These are phyloP conservation scores for Musa schizocarpa DNA, from an alignment of 176 grass and related monocot species.

Conservation along the genomic window DNA sequence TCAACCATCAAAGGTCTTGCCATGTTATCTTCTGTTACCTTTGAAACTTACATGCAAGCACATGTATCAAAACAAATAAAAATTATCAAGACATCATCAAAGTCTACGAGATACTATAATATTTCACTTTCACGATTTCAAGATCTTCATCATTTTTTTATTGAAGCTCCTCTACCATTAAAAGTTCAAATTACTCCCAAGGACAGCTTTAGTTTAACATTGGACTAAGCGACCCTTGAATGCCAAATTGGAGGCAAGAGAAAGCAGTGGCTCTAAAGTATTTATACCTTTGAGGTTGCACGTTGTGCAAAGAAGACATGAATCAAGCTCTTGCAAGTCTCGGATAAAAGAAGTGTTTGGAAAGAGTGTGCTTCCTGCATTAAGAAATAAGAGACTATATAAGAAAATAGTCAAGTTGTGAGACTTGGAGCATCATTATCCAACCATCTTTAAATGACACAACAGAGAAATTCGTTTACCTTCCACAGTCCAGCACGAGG, in stretches of 20 bases:
- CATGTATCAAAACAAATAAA: background rate
- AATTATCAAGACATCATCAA: background rate
- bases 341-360: slow-evolving; percentile 58
- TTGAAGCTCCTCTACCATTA: background rate
- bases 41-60: background rate
- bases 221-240: too few species aligned
- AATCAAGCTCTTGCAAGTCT: slow-evolving; percentile 85
- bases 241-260: background rate
- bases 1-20: too few species aligned
- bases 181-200: background rate
- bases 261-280: background rate
- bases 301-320: slow-evolving; percentile 86
- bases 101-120: background rate
- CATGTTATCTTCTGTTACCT: too few species aligned
- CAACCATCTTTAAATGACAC: background rate
- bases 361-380: slow-evolving; percentile 87
- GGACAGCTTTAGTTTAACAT: background rate
- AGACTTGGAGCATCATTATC: background rate
- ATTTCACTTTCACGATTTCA: background rate
- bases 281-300: slow-evolving; percentile 81
- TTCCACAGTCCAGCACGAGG: slow-evolving; percentile 84
- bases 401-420: background rate
- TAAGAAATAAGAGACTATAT: background rate
- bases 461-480: slow-evolving; percentile 26
- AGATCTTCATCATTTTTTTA: background rate